phyloP scores from a whole-genome alignment of 768 basidiomycete species.

The Xanthoconium purpureum region DNA sequence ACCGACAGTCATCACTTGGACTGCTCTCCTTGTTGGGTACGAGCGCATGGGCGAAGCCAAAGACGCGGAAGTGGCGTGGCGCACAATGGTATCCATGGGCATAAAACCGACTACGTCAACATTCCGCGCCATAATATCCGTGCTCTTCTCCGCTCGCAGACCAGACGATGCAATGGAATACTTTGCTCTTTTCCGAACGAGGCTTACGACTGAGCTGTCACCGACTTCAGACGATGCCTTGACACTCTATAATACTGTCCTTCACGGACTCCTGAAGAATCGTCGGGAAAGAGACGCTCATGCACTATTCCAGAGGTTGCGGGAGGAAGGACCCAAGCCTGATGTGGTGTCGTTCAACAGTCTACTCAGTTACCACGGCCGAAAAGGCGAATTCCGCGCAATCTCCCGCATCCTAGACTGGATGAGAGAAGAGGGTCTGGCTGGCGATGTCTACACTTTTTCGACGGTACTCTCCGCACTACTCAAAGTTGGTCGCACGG shows the following conservation, averaged over 20 bases:
- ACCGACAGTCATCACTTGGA: constrained; percentile 66
- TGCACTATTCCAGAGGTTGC: constrained; percentile 44
- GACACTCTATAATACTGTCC: constrained; percentile 68
- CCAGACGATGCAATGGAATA: constrained; percentile 48
- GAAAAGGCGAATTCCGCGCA: constrained; percentile 57
- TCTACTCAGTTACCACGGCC: constrained; percentile 65
- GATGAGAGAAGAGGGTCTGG: constrained; percentile 52
- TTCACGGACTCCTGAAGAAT: constrained; percentile 61
- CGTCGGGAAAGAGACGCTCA: constrained; percentile 40
- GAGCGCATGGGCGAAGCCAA: constrained; percentile 46
- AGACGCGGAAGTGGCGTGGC: constrained; percentile 61
- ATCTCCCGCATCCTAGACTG: constrained; percentile 56
- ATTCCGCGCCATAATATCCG: constrained; percentile 70
- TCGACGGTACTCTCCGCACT: constrained; percentile 82
- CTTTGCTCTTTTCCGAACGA: constrained; percentile 49
- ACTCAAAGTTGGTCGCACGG: constrained; percentile 60
- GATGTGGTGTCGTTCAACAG: constrained; percentile 82
- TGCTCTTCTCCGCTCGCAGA: constrained; percentile 50
- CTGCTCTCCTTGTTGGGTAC: constrained; percentile 64
- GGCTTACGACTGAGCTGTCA: constrained; percentile 13
- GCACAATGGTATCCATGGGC: constrained; percentile 54
- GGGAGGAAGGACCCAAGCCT: constrained; percentile 52
- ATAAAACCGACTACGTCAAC: constrained; percentile 58
- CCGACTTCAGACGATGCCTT: constrained; percentile 33
- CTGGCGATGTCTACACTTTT: constrained; percentile 81